Base-by-base conservation (phyloP, 495 filamentous ascomycete species). In the Chaetomium cochliodes region DNA sequence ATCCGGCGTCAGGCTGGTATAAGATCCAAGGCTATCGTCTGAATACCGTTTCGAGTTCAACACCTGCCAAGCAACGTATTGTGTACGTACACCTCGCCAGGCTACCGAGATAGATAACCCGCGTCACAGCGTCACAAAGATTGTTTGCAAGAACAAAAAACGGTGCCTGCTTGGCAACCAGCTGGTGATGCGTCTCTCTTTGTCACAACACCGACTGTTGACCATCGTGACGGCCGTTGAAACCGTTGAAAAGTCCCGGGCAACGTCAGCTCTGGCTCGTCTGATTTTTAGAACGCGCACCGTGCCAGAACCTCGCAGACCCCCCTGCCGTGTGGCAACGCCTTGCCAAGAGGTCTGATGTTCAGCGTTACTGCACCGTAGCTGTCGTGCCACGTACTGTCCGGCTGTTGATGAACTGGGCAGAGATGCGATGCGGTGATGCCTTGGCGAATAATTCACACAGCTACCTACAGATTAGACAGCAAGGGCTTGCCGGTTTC, bases 131-230 rank as follows among this genome's bases (percentile, higher is more conserved):
- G n/a, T n/a, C n/a, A n/a, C n/a, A 23, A 18, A 25, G 3, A 16
- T 13, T 25, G 28, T 26, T 41, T 1, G 1, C 33, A 51, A 66
- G 16, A 60, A 18, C 20, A 7, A 26, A 22, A 22, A 44, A 22
- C 46, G 69, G 55, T 68, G 71, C 72, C 72, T 73, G 72, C 72
- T 73, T 73, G 72, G 72, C 67, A 51, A 50, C 46, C 2, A 28
- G 52, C 23, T 60, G 53, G 28, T 26, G 30, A 9, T 25, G 23
- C 25, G 25, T 25, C 3, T 33, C 37, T n/a, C 61, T 63, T 56
- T 56, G 23, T 53, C 30, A 25, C 20, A n/a, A 23, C 6, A 0
- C 2, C 41, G 12, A 22, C 3, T 13, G 22, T 22, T 25, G 0
- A 16, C 23, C 26, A 46, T 37, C 41, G n/a, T 51, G 39, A 49